phyloP scores from a whole-genome alignment of 2,329 filamentous ascomycete genomes.

The Thelonectria blattea region DNA sequence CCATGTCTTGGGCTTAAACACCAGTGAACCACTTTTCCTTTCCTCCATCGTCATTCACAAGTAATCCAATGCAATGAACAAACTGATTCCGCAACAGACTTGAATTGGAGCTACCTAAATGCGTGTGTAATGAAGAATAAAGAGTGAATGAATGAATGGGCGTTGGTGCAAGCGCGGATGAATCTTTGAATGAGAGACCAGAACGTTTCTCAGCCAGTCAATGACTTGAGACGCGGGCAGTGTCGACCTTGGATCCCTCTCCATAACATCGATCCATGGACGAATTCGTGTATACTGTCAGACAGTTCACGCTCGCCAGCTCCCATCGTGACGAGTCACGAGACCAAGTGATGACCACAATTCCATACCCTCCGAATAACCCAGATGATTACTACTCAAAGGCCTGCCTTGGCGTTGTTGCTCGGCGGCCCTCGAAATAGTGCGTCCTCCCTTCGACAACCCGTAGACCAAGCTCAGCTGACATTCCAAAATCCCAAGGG shows the following conservation, averaged over 20 bases:
- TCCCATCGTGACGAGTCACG: not conserved
- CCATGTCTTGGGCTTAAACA: no score
- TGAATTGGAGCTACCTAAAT: conserved; percentile 36
- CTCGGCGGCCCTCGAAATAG: conserved; percentile 7
- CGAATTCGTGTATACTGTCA: not conserved
- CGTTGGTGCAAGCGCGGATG: conserved; percentile 4
- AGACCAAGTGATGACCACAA: not conserved
- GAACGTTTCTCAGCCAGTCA: conserved; percentile 9
- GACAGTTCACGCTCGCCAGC: not conserved
- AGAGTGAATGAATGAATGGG: conserved; percentile 25
- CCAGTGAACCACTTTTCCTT: no score
- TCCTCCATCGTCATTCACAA: not conserved
- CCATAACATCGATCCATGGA: not conserved
- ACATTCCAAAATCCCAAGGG: not conserved
- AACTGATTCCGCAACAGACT: conserved; percentile 26
- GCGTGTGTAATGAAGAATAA: conserved; percentile 29
- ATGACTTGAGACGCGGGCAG: conserved; percentile 1
- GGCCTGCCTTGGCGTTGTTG: conserved; percentile 26
- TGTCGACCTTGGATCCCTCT: conserved; percentile 1
- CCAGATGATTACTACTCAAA: conserved; percentile 10
- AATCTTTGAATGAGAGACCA: conserved; percentile 7
- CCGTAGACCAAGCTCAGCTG: conserved; percentile 10
- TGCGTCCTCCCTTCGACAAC: conserved; percentile 13
- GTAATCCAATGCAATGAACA: not conserved
- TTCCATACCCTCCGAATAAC: conserved; percentile 11